Evolutionary conservation across 2,329 filamentous ascomycete genomes (phyloP).

Genomic region (Colletotrichum graminicola): DNA sequence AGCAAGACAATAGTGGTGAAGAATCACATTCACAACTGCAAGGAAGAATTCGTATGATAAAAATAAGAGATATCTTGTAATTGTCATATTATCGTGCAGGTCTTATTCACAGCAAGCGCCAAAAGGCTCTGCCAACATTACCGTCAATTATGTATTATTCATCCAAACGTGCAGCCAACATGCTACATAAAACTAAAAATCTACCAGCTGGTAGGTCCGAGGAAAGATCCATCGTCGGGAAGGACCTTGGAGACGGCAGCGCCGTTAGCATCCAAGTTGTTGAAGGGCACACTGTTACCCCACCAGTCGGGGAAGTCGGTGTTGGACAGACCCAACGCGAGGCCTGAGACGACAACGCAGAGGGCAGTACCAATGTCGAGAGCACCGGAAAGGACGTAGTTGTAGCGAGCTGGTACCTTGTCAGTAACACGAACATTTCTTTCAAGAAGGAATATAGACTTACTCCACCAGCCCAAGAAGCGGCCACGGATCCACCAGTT

Average conservation of each 20-base stretch:
- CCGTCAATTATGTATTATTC: not conserved
- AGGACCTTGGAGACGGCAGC: conserved; percentile 48
- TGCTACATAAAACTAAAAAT: not conserved
- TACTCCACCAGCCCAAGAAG: conserved; percentile 67
- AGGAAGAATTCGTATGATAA: not conserved
- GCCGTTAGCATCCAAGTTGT: conserved; percentile 50
- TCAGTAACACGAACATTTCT: not conserved
- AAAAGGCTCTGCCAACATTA: not conserved
- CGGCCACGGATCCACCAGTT: conserved; percentile 64
- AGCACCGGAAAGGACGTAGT: conserved; percentile 70
- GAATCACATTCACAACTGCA: no score
- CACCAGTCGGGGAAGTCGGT: conserved; percentile 63
- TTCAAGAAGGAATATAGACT: conserved; percentile 22
- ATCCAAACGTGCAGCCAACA: not conserved
- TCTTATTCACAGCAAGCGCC: not conserved
- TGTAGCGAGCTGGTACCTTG: conserved; percentile 59
- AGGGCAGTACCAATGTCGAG: conserved; percentile 70
- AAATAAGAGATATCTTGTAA: conserved; percentile 19
- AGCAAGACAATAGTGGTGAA: not conserved
- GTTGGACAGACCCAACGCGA: conserved; percentile 61
- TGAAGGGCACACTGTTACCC: conserved; percentile 56
- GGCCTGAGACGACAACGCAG: conserved; percentile 65
- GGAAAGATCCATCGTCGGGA: conserved; percentile 46
- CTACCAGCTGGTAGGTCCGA: conserved; percentile 48
- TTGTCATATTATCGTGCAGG: conserved; percentile 1